Evolutionary conservation across 2,329 filamentous ascomycete species (phyloP).

Genomic region (Colletotrichum eremochloae): DNA sequence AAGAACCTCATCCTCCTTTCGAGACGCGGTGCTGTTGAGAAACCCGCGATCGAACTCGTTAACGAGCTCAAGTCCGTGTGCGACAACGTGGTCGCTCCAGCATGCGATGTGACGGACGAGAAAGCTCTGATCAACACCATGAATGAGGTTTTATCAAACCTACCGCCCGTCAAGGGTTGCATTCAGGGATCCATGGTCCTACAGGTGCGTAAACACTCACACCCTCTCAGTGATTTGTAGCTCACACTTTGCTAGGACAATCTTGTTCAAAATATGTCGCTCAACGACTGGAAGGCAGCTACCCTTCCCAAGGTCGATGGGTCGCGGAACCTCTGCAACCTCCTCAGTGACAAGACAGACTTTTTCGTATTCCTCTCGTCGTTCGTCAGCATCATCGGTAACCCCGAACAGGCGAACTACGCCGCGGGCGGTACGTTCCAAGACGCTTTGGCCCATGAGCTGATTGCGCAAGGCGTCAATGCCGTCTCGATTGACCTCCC

Average conservation of each 20-base stretch:
- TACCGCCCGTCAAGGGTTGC: slow-evolving; percentile 39
- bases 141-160: slow-evolving; percentile 1
- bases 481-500: slow-evolving; percentile 67
- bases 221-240: not conserved
- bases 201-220: slow-evolving; percentile 32
- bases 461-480: slow-evolving; percentile 54
- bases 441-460: slow-evolving; percentile 57
- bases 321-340: slow-evolving; percentile 48
- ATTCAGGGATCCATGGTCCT: slow-evolving; percentile 45
- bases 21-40: slow-evolving; percentile 45
- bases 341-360: slow-evolving; percentile 49
- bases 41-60: slow-evolving; percentile 43
- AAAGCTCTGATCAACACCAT: slow-evolving; percentile 17
- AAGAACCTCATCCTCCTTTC: slow-evolving; percentile 50
- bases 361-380: slow-evolving; percentile 55
- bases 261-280: slow-evolving; percentile 38
- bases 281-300: slow-evolving; percentile 40
- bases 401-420: slow-evolving; percentile 59
- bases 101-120: slow-evolving; percentile 43
- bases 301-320: slow-evolving; percentile 53
- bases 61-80: slow-evolving; percentile 31
- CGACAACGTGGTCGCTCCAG: slow-evolving; percentile 33
- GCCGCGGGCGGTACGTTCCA: slow-evolving; percentile 58
- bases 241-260: slow-evolving; percentile 35
- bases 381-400: slow-evolving; percentile 46